A percentile compares a stretch with the other conserved stretches of the same genome.
Conservation (phyloP, 2,329 filamentous ascomycete species). For the Fusarium denticulatum region DNA sequence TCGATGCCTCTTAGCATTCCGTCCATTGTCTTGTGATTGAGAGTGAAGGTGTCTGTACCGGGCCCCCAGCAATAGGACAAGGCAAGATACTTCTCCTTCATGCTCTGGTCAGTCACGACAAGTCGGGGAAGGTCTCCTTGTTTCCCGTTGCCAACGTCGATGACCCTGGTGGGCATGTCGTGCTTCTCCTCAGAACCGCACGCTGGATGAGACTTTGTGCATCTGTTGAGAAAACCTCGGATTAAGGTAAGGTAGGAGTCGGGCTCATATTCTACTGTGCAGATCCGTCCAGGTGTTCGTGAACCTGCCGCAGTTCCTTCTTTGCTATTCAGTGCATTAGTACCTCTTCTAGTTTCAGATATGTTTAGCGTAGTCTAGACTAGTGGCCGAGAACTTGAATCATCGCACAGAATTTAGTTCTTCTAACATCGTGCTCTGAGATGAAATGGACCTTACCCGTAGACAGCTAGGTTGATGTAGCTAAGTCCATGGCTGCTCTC, state of each 20-base stretch:
- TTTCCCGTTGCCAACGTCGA: neutral
- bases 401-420: neutral
- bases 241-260: neutral
- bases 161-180: constrained; percentile 8
- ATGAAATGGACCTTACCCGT: neutral
- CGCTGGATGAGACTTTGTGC: neutral
- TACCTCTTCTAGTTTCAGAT: neutral
- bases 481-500: neutral
- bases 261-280: neutral
- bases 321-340: neutral
- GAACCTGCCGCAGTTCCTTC: neutral
- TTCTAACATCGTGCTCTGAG: fast-evolving
- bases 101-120: neutral
- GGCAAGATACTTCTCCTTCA: neutral
- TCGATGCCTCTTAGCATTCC: neutral
- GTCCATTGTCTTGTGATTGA: neutral
- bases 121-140: neutral
- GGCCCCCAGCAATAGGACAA: constrained; percentile 18
- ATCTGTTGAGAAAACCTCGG: neutral
- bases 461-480: neutral
- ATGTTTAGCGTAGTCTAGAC: neutral
- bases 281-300: neutral
- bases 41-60: constrained; percentile 6
- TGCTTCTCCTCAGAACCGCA: neutral
- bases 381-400: neutral